These are phyloP conservation scores for Ceratobasidium sp. DNA, from an alignment of 1,284 basidiomycete genomes.

Conservation along the genomic window DNA sequence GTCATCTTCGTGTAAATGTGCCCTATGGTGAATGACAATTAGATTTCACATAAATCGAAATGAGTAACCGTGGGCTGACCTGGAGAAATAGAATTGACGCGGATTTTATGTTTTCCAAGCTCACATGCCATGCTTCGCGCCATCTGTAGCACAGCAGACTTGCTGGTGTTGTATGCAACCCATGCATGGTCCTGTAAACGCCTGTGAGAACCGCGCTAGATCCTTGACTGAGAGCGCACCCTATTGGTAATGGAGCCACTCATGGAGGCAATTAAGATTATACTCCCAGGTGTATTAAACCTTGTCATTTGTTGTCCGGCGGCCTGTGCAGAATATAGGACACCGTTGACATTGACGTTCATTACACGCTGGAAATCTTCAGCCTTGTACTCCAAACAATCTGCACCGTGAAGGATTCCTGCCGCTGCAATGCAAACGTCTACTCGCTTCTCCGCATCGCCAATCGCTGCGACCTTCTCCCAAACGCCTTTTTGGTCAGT, in stretches of 20 bases:
- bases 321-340: constrained; percentile 78
- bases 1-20: constrained; percentile 62
- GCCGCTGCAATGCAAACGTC: constrained; percentile 80
- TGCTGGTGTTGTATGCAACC: constrained; percentile 53
- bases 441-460: constrained; percentile 67
- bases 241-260: constrained; percentile 67
- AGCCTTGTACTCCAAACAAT: constrained; percentile 73
- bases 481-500: constrained; percentile 66
- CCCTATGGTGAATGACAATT: not conserved
- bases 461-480: constrained; percentile 63
- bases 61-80: constrained; percentile 40
- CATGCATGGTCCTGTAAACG: constrained; percentile 43
- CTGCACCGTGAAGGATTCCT: constrained; percentile 69
- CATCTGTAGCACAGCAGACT: constrained; percentile 53
- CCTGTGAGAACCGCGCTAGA: not conserved
- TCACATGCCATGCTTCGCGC: constrained; percentile 52
- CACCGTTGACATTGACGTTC: constrained; percentile 78
- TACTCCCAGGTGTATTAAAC: constrained; percentile 76
- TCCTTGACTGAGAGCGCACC: not conserved
- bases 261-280: constrained; percentile 86
- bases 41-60: not conserved
- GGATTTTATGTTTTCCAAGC: constrained; percentile 50
- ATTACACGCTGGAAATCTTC: constrained; percentile 75
- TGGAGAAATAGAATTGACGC: constrained; percentile 48
- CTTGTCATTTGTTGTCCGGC: constrained; percentile 77